phyloP scores from a whole-genome alignment of 108 stramenopile species.

The Schizochytrium sp. region DNA sequence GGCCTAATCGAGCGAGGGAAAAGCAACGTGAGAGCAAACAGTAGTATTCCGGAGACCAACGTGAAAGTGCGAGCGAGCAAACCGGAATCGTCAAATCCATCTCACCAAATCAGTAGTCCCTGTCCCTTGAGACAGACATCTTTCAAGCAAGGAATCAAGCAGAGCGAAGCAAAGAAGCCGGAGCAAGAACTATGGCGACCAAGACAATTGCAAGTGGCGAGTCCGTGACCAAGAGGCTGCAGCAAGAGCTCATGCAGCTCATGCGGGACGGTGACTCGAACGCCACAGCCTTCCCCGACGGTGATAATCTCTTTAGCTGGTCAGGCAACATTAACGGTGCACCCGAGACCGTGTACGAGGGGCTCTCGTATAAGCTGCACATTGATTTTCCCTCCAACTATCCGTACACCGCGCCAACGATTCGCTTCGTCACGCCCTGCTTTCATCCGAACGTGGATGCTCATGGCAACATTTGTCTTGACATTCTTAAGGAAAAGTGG shows the following conservation, averaged over 20 bases:
- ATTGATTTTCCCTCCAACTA: slow-evolving; percentile 62
- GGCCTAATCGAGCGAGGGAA: no score
- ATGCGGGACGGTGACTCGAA: slow-evolving; percentile 24
- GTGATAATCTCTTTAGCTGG: slow-evolving; percentile 49
- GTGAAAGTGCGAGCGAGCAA: no score
- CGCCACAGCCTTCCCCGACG: slow-evolving; percentile 41
- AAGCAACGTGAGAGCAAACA: no score
- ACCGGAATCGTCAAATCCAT: no score
- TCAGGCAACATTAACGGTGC: slow-evolving; percentile 34
- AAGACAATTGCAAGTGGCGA: neutral
- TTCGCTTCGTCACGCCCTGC: slow-evolving; percentile 93
- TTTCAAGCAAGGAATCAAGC: neutral
- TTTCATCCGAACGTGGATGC: slow-evolving; percentile 89
- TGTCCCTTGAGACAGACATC: no score
- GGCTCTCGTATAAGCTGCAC: slow-evolving; percentile 39
- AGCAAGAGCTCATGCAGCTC: slow-evolving; percentile 44
- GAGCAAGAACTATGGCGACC: neutral
- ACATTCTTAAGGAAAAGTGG: slow-evolving; percentile 99
- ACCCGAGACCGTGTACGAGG: slow-evolving; percentile 42
- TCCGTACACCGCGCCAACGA: slow-evolving; percentile 93
- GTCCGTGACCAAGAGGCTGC: slow-evolving; percentile 28
- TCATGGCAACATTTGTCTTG: slow-evolving; percentile 58
- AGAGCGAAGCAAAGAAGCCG: neutral
- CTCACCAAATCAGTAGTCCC: no score
- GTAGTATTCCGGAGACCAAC: no score